These are phyloP conservation scores for Ambispora gerdemannii DNA, from an alignment of 192 early-diverging fungal species.

Conservation along the genomic window DNA sequence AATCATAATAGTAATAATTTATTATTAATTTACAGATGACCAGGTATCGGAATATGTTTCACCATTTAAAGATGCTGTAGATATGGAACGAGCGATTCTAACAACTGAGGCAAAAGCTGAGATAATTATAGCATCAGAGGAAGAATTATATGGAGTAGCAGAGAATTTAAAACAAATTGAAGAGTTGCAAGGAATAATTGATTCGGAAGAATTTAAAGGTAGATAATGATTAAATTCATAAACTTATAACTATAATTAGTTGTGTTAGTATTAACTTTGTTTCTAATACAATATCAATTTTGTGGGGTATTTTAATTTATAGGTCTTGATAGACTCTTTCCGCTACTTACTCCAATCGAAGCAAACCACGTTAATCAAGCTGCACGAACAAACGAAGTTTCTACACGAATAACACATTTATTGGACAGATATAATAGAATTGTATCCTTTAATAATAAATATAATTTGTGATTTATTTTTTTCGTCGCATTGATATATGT, in stretches of 20 bases:
- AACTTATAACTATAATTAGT: not conserved
- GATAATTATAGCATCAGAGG: slow-evolving; percentile 35
- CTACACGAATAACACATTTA: slow-evolving; percentile 33
- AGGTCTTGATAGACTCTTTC: slow-evolving; percentile 35
- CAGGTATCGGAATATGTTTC: slow-evolving; percentile 14
- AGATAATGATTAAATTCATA: not conserved
- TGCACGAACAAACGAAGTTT: slow-evolving; percentile 29
- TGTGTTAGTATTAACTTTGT: no score
- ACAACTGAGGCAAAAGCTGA: slow-evolving; percentile 42
- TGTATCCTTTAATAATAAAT: slow-evolving; percentile 30
- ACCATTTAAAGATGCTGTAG: slow-evolving; percentile 23
- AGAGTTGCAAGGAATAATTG: slow-evolving; percentile 40
- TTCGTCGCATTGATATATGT: not conserved
- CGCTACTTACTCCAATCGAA: slow-evolving; percentile 36
- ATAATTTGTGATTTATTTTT: not conserved
- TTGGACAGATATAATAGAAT: slow-evolving; percentile 44
- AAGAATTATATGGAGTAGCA: slow-evolving; percentile 39
- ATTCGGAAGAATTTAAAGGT: slow-evolving; percentile 40
- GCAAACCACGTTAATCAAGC: slow-evolving; percentile 36
- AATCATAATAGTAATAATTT: not conserved
- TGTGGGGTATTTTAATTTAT: not conserved
- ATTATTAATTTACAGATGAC: slow-evolving; percentile 10
- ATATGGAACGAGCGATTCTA: slow-evolving; percentile 39
- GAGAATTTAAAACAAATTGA: slow-evolving; percentile 41
- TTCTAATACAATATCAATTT: not conserved